Evolutionary conservation across 768 basidiomycete genomes (phyloP), one percentile per base, ranked within the genome.

Genomic region (Daedaleopsis nitida): DNA sequence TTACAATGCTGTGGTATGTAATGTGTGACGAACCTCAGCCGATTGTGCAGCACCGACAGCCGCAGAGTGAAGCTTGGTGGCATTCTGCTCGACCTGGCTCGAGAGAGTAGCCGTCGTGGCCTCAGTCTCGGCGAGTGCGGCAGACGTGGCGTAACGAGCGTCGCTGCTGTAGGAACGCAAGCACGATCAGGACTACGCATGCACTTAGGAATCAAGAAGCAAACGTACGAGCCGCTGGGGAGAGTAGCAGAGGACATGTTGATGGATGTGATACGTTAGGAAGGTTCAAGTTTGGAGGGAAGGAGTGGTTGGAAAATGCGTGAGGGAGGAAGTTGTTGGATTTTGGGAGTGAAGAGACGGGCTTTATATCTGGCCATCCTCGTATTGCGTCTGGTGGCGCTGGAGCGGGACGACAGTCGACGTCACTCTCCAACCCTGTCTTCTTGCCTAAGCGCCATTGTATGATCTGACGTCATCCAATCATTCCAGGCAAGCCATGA

Each of bases 31-130:
- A 42, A 86, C 86, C 74, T 82, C 80, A 3, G 86, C 86, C 24
- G 77, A 70, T 1, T 72, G 72, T 12, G 86, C 86, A 5, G 83
- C 84, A 50, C 86, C 74, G 35, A 75, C 66, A 0, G 85, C 87
- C 5, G 72, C 85, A 10, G 75, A 72, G 42, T 81, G 75, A 1
- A 75, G 76, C 9, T 77, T 72, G 34, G 78, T 74, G 0, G 81
- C 83, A 59, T 83, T 84, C 54, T 69, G 69, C 59, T 80, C 80
- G 9, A 86, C 76, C 66, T 85, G 70, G 13, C 71, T 73, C 2
- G 82, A 80, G 12, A 77, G 72, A 27, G 63, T 44, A 19, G 72
- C 24, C 49, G 73, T 82, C 8, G 80, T 77, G 2, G 85, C 83
- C 43, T 84, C 72, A 2, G 78, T 74, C 48, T 80, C 80, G 10